These are phyloP conservation scores for Trichoderma semiorbis DNA, from an alignment of 2,329 filamentous ascomycete genomes.

Conservation along the genomic window DNA sequence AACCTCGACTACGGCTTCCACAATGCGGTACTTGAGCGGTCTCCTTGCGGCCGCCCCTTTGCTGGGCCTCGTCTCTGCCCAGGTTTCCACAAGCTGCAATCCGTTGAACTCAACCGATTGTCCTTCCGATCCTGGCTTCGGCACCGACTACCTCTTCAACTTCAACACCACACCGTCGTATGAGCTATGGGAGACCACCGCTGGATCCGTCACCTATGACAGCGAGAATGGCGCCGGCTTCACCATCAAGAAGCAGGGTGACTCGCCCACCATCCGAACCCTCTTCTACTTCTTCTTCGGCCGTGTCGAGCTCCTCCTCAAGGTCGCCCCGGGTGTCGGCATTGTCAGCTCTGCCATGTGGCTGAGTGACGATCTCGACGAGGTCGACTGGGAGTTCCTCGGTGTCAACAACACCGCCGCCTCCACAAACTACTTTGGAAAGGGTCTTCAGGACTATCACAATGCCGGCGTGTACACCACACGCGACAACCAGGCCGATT, in stretches of 20 bases:
- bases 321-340: constrained; percentile 69
- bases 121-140: constrained; percentile 67
- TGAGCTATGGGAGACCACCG: constrained; percentile 66
- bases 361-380: constrained; percentile 78
- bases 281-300: constrained; percentile 87
- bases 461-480: constrained; percentile 59
- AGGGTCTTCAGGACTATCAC: constrained; percentile 62
- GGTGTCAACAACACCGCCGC: constrained; percentile 62
- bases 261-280: constrained; percentile 75
- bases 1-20: neutral
- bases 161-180: constrained; percentile 61
- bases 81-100: constrained; percentile 76
- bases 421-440: constrained; percentile 76
- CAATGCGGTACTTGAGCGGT: constrained; percentile 20
- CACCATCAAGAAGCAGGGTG: constrained; percentile 64
- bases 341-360: constrained; percentile 81
- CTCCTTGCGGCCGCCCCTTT: constrained; percentile 37
- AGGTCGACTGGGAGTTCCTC: constrained; percentile 84
- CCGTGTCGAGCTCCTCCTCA: constrained; percentile 72
- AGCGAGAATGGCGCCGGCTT: constrained; percentile 65
- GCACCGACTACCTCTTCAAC: constrained; percentile 57
- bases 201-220: constrained; percentile 61
- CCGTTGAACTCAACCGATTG: constrained; percentile 67
- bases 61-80: constrained; percentile 54
- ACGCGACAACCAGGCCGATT: constrained; percentile 54